Evolutionary conservation across 441 rosid species (phyloP), one percentile per base, ranked within the genome.

Genomic region (Adansonia gregorii): DNA sequence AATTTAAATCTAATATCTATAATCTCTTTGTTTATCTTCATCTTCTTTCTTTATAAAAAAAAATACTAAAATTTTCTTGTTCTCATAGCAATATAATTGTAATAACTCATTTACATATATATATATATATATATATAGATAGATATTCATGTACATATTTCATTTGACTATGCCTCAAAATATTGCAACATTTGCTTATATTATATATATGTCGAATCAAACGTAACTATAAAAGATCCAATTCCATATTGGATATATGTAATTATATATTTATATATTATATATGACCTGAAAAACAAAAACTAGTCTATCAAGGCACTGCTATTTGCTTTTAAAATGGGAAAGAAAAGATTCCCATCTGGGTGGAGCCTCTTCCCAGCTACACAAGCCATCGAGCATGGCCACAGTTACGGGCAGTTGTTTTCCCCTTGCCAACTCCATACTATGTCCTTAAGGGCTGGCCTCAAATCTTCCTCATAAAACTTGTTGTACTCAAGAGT

Each of bases 381-480:
- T 59, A 11, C 55, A 19, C 14, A 48, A 48, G 15, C 52, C 15
- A 48, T 48, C 3, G 3, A 31, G 35, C 35, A 31, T 31, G 35
- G 35, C 35, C 35, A 31, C 35, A 31, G 65, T 66, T 52, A 54
- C 3, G 49, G 49, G 19, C 24, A 31, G 54, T 63, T 67, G 17
- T 22, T 55, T 65, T 86, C 91, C 11, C 93, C 91, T 79, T 86
- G 86, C 91, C 93, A 88, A 45, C 78, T 77, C 93, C 90, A 90
- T 3, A 86, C 90, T 22, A 88, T 82, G 80, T 86, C 90, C 43
- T 82, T 81, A 12, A 90, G 76, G 1, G 90, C 89, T 17, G 93
- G 91, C 85, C 87, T 86, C 4, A 86, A 83, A n/a, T 86, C 88
- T 35, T 86, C 88, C 20, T 87, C 86, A 27, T 82, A 85, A 27